Evolutionary conservation across 345 rosid species (phyloP), one percentile per base, ranked within the genome.

Genomic region (Erucastrum elatum): DNA sequence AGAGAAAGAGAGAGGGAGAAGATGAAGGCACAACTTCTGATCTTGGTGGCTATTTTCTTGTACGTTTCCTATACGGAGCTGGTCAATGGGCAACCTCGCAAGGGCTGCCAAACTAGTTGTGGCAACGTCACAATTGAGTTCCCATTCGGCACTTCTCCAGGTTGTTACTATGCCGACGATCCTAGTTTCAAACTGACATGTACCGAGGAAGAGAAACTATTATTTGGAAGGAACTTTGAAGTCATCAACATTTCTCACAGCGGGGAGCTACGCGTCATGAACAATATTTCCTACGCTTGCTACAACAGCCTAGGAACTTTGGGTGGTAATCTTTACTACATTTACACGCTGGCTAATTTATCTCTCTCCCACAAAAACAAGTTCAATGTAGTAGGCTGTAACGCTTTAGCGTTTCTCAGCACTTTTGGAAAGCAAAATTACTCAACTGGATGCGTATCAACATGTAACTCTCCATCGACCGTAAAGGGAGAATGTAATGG

Each of bases 81-180:
- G 59, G 71, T 44, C 13, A 13, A 68, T 10, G 59, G 71, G 17
- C 59, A 68, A 44, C 75, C n/a, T 44, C 25, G 44, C 68, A n/a
- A 0, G n/a, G 56, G 26, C 17, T 86, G 87, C 69, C 17, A 2
- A 5, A 16, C 6, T 1, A 55, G 13, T 0, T 87, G 89, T 34
- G 89, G 86, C 0, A 35, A 78, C 30, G 12, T 82, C 29, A 33
- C 60, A 31, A 51, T 85, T 5, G 77, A 81, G 1, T 87, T 65
- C 67, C 89, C 86, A 21, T 87, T 85, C 34, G 87, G 87, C 13
- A 81, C 21, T 13, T 21, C 25, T 2, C 8, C 21, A 5, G 80
- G 46, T 5, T 85, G 89, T 51, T 75, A 63, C 75, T 75, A 83
- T 8, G 39, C 29, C 30, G 41, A 1, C 12, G 68, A 77, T 10